These are phyloP conservation scores for Trichophyton schoenleinii DNA, from an alignment of 2,329 filamentous ascomycete genomes.

Conservation along the genomic window DNA sequence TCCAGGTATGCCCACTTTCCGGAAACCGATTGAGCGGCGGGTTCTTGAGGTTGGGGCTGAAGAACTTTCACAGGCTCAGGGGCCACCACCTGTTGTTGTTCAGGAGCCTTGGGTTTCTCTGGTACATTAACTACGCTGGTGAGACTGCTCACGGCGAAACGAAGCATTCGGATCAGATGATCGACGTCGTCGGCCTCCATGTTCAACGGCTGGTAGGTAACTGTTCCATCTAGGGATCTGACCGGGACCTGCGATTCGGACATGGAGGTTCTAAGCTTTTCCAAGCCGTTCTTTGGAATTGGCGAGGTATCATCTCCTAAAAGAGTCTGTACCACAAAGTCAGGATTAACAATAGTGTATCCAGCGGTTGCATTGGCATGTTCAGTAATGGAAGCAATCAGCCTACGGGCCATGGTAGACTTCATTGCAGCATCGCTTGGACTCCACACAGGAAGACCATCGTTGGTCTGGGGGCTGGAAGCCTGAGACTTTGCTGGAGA, in stretches of 20 bases:
- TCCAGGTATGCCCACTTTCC: conserved; percentile 31
- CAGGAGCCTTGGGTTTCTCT: conserved; percentile 28
- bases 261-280: conserved; percentile 34
- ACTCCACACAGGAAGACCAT: background rate
- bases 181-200: conserved; percentile 34
- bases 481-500: background rate
- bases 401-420: conserved; percentile 24
- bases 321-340: conserved; percentile 33
- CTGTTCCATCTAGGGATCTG: conserved; percentile 27
- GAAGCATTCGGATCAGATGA: conserved; percentile 32
- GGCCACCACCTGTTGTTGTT: conserved; percentile 25
- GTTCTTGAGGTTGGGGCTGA: conserved; percentile 5
- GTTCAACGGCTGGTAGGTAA: conserved; percentile 30
- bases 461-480: background rate
- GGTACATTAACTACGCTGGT: conserved; percentile 21
- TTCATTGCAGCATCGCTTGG: conserved; percentile 9
- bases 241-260: conserved; percentile 32
- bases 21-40: conserved; percentile 12
- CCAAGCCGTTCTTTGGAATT: conserved; percentile 29
- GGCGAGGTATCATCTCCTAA: conserved; percentile 31
- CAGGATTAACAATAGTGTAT: conserved; percentile 32
- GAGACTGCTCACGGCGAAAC: conserved; percentile 30
- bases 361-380: conserved; percentile 35
- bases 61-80: conserved; percentile 19
- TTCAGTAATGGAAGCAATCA: conserved; percentile 33